Conservation (phyloP, 306 rosid species). For the Prunus salicina region DNA sequence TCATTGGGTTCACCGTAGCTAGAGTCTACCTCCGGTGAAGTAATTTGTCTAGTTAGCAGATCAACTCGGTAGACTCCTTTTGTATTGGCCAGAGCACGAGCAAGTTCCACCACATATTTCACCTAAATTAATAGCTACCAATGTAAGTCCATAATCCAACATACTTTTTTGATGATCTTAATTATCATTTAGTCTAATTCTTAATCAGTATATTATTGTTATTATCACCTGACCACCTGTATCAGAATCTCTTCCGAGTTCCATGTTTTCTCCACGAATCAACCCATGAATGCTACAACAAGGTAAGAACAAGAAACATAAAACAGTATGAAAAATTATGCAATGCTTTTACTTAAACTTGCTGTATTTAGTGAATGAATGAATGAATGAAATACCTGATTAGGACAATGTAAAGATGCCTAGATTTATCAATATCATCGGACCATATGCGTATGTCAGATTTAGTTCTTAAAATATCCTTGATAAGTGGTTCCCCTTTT, state of each 20-base stretch:
- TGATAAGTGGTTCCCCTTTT: conserved; percentile 17
- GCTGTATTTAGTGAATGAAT: no score
- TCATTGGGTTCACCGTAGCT: conserved; percentile 78
- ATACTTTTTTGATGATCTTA: background rate
- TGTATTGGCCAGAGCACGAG: conserved; percentile 72
- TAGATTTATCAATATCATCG: conserved; percentile 40
- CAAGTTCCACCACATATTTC: conserved; percentile 81
- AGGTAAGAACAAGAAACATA: background rate
- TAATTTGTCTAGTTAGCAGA: conserved; percentile 69
- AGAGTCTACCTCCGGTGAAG: conserved; percentile 62
- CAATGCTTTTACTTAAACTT: no score
- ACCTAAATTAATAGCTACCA: conserved; percentile 33
- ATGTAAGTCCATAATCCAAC: background rate
- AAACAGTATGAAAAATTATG: background rate
- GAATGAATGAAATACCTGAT: conserved; percentile 40
- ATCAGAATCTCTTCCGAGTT: conserved; percentile 84
- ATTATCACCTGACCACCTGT: conserved; percentile 75
- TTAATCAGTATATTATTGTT: background rate
- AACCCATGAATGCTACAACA: conserved; percentile 63
- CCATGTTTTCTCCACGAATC: conserved; percentile 86
- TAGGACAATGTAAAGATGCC: conserved; percentile 63
- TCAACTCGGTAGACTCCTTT: conserved; percentile 73
- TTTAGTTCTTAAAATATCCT: conserved; percentile 44
- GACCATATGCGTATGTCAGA: conserved; percentile 56
- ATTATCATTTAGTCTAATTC: background rate